Evolutionary conservation across 1,139 yeast genomes (phyloP).

Genomic region (Lodderomyces beijingensis): DNA sequence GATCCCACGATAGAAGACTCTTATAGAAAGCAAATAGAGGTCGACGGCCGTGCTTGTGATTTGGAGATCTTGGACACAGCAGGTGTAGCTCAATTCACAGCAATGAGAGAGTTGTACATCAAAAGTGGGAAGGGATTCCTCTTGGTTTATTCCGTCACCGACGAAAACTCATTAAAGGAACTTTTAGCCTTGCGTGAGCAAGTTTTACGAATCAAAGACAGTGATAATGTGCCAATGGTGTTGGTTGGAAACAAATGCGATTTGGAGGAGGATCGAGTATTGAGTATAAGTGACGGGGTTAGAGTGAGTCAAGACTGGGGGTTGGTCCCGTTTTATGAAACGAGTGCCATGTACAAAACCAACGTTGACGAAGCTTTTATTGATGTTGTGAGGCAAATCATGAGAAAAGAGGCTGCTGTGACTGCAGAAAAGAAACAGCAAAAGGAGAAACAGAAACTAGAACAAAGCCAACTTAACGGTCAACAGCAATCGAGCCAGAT

Average conservation of each 20-base stretch:
- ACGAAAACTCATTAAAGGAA: slow-evolving; percentile 78
- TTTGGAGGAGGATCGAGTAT: slow-evolving; percentile 68
- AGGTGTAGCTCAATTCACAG: slow-evolving; percentile 51
- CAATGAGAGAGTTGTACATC: slow-evolving; percentile 69
- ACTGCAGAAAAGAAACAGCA: slow-evolving; percentile 47
- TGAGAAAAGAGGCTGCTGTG: slow-evolving; percentile 62
- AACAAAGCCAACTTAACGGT: slow-evolving; percentile 6
- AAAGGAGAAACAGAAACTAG: slow-evolving; percentile 13
- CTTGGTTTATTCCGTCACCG: slow-evolving; percentile 86
- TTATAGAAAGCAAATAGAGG: slow-evolving; percentile 84
- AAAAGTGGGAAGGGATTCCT: slow-evolving; percentile 83
- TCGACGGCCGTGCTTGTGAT: slow-evolving; percentile 89
- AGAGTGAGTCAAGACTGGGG: slow-evolving; percentile 84
- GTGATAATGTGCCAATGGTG: slow-evolving; percentile 75
- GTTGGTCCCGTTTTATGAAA: slow-evolving; percentile 85
- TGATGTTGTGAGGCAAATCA: slow-evolving; percentile 84
- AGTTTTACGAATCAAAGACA: slow-evolving; percentile 83
- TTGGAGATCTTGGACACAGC: slow-evolving; percentile 59
- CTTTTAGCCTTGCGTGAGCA: slow-evolving; percentile 81
- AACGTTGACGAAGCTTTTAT: slow-evolving; percentile 89
- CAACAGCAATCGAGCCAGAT: too few species aligned
- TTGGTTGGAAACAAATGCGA: slow-evolving; percentile 88
- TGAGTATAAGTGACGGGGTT: slow-evolving; percentile 76
- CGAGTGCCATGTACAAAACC: slow-evolving; percentile 86
- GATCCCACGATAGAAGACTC: slow-evolving; percentile 61